Conservation (phyloP, 1,284 basidiomycete species). For the Chalciporus sp. region DNA sequence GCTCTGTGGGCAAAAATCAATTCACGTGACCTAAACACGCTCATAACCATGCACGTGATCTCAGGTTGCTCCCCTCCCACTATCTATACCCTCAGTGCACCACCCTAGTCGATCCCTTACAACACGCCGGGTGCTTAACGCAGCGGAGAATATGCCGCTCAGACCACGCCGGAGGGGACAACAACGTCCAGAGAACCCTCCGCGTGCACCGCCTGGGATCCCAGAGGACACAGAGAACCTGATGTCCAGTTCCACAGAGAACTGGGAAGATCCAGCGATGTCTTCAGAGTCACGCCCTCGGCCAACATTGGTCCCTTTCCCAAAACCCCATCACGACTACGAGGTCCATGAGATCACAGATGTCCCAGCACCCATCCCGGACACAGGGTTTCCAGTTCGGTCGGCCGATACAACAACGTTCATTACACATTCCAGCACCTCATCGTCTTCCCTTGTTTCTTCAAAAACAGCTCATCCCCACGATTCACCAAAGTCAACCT, state of each 20-base stretch:
- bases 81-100: slow-evolving; percentile 11
- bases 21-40: slow-evolving; percentile 34
- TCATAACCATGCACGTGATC: slow-evolving; percentile 20
- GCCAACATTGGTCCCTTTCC: slow-evolving; percentile 11
- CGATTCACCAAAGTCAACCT: slow-evolving; percentile 21
- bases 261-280: not conserved
- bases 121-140: slow-evolving; percentile 33
- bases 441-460: not conserved
- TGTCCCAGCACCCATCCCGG: slow-evolving; percentile 59
- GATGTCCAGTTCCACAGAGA: slow-evolving; percentile 10
- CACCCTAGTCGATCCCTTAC: slow-evolving; percentile 31
- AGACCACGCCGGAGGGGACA: slow-evolving; percentile 16
- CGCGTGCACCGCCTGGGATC: slow-evolving; percentile 13
- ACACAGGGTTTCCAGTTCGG: slow-evolving; percentile 40
- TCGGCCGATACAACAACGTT: slow-evolving; percentile 12
- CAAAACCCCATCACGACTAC: slow-evolving; percentile 26
- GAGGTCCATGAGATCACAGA: slow-evolving; percentile 41
- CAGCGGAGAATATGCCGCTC: slow-evolving; percentile 19
- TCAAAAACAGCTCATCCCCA: slow-evolving; percentile 13
- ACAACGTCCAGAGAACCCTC: slow-evolving; percentile 2
- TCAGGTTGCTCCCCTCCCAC: slow-evolving; percentile 4
- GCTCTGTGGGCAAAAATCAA: slow-evolving; percentile 26
- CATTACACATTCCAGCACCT: not conserved
- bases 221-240: slow-evolving; percentile 29
- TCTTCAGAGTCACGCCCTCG: slow-evolving; percentile 7